Base-by-base conservation (phyloP, 2,329 filamentous ascomycete genomes). In the Lachnellula occidentalis region DNA sequence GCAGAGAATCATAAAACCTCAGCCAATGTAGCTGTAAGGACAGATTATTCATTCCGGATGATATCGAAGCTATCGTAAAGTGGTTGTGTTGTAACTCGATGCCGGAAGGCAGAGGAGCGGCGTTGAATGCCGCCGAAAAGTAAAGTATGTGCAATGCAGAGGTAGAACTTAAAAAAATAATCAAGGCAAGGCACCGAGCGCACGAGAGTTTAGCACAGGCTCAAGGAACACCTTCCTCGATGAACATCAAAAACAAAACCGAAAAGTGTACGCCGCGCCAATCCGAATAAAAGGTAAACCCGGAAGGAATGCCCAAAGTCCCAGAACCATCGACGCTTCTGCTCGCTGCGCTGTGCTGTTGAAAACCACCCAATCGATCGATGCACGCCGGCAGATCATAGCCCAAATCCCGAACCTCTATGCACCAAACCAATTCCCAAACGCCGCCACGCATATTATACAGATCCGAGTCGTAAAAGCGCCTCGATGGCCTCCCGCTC, bases 401-500 rank as follows among this genome's bases (percentile, higher is more conserved):
- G 53, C 48, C 57, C 56, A 59, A 53, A 54, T 52, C 37, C 61
- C 56, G 36, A 57, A 14, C 41, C 41, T 57, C 54, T 55, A 63
- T 64, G 60, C 61, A 62, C 55, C 60, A 58, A 57, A 55, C 61
- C 58, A 53, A 51, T 31, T 47, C 48, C 55, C 52, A 54, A 66
- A 66, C 62, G 61, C 65, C 64, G 54, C 53, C 54, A 51, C 51
- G 51, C 56, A 51, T 63, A 66, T 67, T 85, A 86, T 81, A 86
- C 77, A 81, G 88, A 92, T 73, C 88, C 87, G 71, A 94, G 86
- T 71, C 85, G 82, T 67, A 94, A 76, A 67, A 92, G 82, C 61
- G 88, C 89, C 71, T 90, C 88, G 61, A 92, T 82, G 53, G 89
- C 89, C 71, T 90, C 88, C 65, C 86, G 85, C 76, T 92, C 89